Evolutionary conservation across 805 yeast genomes (phyloP), one percentile per base, ranked within the genome.

Genomic region (Candida railenensis): DNA sequence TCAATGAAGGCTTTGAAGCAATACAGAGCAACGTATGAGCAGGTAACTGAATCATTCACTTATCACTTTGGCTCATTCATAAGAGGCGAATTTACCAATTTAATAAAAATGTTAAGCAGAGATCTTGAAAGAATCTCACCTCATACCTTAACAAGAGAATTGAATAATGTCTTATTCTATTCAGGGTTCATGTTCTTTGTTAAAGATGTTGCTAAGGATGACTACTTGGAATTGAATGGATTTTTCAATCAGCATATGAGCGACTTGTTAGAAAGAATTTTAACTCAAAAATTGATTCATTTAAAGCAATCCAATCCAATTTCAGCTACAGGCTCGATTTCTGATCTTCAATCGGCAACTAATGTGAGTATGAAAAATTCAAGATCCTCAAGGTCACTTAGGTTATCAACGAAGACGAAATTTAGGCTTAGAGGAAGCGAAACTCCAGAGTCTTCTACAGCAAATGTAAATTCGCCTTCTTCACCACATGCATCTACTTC

Each of bases 1-100:
- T 75, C 78, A 16, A 85, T 89, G 89, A 73, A 75, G 47, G 95
- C 95, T 0, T 70, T 89, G 48, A 75, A 74, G 49, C 89, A 87
- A 55, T 83, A 85, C 56, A 76, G 81, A 48, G 67, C 71, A 14
- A 74, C 71, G 3, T 87, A 85, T 58, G 88, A 83, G 54, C 59
- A 66, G 18, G 82, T 82, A 0, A 73, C 85, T 1, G 54, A 59
- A 2, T 63, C 68, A 3, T 87, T 89, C 56, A 61, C 80, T 30
- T 61, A 57, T 16, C 71, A 77, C 49, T 73, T 81, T 47, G 70
- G 59, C 12, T 50, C 43, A 1, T 82, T 75, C 43, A 52, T 70
- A 30, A 53, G 57, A 22, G 43, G 42, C 2, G 59, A 62, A 42
- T 65, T 83, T 50, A 67, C 66, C 12, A 47, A 55, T 2, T 69